A percentile compares a stretch with the other conserved stretches of the same genome.
These are phyloP conservation scores for Phytophthora niederhauseri DNA, from an alignment of 352 stramenopile genomes.

Conservation along the genomic window DNA sequence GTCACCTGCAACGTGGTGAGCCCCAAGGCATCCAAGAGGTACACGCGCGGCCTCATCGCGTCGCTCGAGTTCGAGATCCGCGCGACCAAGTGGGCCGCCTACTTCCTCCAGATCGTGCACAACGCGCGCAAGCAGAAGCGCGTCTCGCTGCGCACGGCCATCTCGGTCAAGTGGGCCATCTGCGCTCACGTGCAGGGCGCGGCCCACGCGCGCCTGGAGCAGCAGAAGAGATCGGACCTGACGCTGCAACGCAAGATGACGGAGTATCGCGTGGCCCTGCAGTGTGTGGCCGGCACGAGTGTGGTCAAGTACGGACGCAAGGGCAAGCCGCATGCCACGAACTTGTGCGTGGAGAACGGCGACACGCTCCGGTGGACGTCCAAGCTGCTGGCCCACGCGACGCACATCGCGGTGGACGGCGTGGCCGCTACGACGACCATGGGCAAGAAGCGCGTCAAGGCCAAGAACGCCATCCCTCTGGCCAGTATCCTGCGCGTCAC, in stretches of 20 bases:
- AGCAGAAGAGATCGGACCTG: slow-evolving; percentile 56
- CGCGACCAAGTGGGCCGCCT: slow-evolving; percentile 80
- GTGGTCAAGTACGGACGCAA: slow-evolving; percentile 87
- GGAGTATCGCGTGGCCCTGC: slow-evolving; percentile 81
- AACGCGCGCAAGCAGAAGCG: slow-evolving; percentile 33
- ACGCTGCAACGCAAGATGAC: slow-evolving; percentile 82
- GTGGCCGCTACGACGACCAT: slow-evolving; percentile 44
- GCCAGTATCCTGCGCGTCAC: slow-evolving; percentile 61
- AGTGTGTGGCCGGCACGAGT: slow-evolving; percentile 72
- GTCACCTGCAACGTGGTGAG: slow-evolving; percentile 46
- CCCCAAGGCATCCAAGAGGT: slow-evolving; percentile 29
- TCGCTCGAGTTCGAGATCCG: slow-evolving; percentile 77
- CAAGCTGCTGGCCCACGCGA: slow-evolving; percentile 57
- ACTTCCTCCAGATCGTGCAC: slow-evolving; percentile 70
- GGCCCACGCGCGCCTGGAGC: slow-evolving; percentile 40
- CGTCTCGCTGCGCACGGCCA: slow-evolving; percentile 36
- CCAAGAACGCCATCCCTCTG: slow-evolving; percentile 72
- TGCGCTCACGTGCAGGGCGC: slow-evolving; percentile 62
- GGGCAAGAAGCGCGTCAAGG: slow-evolving; percentile 51
- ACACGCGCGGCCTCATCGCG: slow-evolving; percentile 47
- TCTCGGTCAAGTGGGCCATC: slow-evolving; percentile 73
- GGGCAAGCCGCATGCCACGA: slow-evolving; percentile 73
- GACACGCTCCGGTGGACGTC: slow-evolving; percentile 84
- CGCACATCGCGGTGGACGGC: slow-evolving; percentile 36
- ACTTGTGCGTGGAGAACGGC: slow-evolving; percentile 79